Base-by-base conservation (phyloP, 1,284 basidiomycete genomes). In the Caloboletus inedulis region DNA sequence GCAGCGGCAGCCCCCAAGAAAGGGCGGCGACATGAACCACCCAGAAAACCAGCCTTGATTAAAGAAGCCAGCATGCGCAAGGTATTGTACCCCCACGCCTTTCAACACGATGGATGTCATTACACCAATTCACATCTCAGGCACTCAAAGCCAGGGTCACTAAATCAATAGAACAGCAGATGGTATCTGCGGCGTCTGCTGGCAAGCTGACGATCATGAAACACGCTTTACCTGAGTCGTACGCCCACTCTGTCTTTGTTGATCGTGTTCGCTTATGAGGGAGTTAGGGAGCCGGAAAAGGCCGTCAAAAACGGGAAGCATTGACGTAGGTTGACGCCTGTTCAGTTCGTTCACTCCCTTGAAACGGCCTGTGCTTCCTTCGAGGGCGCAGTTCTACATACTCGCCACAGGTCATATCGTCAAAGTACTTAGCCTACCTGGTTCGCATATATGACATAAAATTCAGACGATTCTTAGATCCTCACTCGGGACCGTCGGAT, bases 191-290 rank as follows among this genome's bases (percentile, higher is more conserved):
- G n/a, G 91, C 93, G 12, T 89, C 87, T 7, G 77, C 83, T 35
- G 88, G 90, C 48, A 91, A 91, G 69, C 76, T 94, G 54, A 91
- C 89, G 25, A 94, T 95, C 69, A 91, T 95, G 91, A 89, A 87
- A 73, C 82, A 82, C 57, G 68, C 73, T 30, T 73, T 69, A 7
- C 53, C 59, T 25, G 78, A 82, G 61, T 67, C 70, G 84, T 70
- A 57, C 48, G 66, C 49, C 41, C 16, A 2, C 48, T 14, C 10
- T 7, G 16, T n/a, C 29, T 37, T 12, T 13, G 9, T 37, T 13
- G 49, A 43, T 50, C 40, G 31, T 18, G 5, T 44, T 33, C 35
- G 43, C 54, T 61, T 31, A 66, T 14, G 27, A 18, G 4, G n/a
- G 31, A 30, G 16, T 13, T n/a, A 66, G 69, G 21, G 68, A 62